Evolutionary conservation across 306 rosid genomes (phyloP).

Genomic region (Arachis stenosperma): DNA sequence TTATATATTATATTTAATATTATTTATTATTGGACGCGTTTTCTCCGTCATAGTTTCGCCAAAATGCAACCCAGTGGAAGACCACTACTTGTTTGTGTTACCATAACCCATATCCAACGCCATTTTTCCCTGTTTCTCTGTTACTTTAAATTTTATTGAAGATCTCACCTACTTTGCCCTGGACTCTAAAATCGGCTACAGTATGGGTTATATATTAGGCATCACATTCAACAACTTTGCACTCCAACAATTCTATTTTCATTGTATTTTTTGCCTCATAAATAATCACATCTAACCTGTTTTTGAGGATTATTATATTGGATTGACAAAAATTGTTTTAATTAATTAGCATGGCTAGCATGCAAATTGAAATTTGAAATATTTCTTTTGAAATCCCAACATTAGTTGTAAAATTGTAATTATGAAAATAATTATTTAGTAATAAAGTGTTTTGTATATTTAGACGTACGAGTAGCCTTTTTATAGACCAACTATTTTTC

Average conservation of each 20-base stretch:
- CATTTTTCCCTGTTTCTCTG: constrained; percentile 5
- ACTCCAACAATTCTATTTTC: no score
- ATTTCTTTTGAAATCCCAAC: background rate
- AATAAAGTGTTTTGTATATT: no score
- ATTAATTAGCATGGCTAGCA: constrained; percentile 4
- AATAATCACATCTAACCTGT: no score
- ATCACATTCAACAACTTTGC: background rate
- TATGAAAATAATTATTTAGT: no score
- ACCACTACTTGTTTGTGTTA: constrained; percentile 16
- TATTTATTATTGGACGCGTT: constrained; percentile 41
- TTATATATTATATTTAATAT: background rate
- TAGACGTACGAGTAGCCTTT: no score
- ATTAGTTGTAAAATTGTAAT: no score
- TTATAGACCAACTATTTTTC: no score
- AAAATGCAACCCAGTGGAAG: constrained; percentile 36
- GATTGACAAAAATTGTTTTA: background rate
- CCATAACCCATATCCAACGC: constrained; percentile 22
- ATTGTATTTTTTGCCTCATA: no score
- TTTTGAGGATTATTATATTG: background rate
- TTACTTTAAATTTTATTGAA: background rate
- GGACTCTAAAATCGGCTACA: background rate
- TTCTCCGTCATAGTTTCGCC: constrained; percentile 21
- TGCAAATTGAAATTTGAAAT: background rate
- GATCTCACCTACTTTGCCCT: constrained; percentile 27
- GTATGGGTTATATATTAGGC: background rate